phyloP scores from a whole-genome alignment of 768 basidiomycete genomes.

The Tulasnella sp. region DNA sequence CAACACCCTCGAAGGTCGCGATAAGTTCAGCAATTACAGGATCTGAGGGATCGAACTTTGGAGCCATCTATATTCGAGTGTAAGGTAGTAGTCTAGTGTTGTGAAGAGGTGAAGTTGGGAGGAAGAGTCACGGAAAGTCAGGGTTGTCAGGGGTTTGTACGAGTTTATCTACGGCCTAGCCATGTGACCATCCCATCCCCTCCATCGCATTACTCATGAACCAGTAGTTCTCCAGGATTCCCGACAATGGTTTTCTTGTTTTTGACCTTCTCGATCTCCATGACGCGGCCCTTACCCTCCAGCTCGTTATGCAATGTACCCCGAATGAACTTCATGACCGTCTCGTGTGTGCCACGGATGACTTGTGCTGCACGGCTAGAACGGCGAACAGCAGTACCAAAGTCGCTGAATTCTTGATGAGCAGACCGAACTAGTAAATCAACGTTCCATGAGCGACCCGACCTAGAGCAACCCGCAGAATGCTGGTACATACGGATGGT shows the following conservation, averaged over 20 bases:
- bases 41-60: slow-evolving; percentile 30
- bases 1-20: slow-evolving; percentile 60
- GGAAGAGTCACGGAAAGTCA: too few species aligned
- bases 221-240: slow-evolving; percentile 12
- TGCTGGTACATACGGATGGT: slow-evolving; percentile 18
- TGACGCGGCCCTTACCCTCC: slow-evolving; percentile 7
- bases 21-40: slow-evolving; percentile 34
- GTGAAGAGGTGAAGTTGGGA: too few species aligned
- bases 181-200: too few species aligned
- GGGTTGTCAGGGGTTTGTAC: too few species aligned
- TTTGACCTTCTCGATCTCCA: slow-evolving; percentile 9
- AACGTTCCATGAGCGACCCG: neutral
- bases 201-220: slow-evolving; percentile 9
- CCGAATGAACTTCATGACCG: slow-evolving; percentile 12
- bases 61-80: slow-evolving; percentile 27
- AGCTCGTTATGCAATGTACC: slow-evolving; percentile 10
- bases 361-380: neutral
- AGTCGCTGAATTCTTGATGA: slow-evolving; percentile 17
- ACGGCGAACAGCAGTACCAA: slow-evolving; percentile 9
- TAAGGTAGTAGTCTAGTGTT: too few species aligned
- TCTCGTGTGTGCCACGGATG: slow-evolving; percentile 5
- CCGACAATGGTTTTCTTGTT: slow-evolving; percentile 12
- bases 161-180: too few species aligned
- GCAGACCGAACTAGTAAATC: slow-evolving; percentile 13
- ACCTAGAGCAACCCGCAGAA: too few species aligned